Base-by-base conservation (phyloP, 192 early-diverging fungal species). In the Chytriomyces sp. region DNA sequence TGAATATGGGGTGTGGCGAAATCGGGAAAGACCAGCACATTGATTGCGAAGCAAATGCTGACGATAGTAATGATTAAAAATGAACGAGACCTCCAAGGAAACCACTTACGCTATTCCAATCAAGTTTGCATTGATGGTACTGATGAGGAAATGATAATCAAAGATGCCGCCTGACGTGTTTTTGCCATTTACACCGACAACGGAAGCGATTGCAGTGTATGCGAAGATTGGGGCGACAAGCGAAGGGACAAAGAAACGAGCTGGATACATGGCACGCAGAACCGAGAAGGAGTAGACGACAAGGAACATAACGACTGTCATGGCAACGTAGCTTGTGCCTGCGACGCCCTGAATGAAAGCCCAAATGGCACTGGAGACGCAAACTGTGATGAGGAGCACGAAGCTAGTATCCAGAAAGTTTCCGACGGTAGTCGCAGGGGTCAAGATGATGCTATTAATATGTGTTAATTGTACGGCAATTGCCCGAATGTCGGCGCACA, bases 381-480 rank as follows among this genome's bases (percentile, higher is more conserved):
- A 26, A 30, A 75, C 14, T 5, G 26, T 32, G 32, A 61, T n/a
- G 17, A 52, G 7, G 10, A 69, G 25, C 2, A 69, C 14, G 28
- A 68, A 5, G 52, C 58, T 17, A 2, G 64, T 17, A 39, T 75
- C 58, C 25, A 75, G 74, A 38, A 69, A 75, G 36, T 33, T 52
- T 33, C 74, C 74, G 31, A 75, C 65, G 19, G 74, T 75, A 26
- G 52, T 57, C 33, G 65, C 64, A 7, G 64, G 56, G 8, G 6
- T 10, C 10, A 5, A 5, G 25, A 10, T 28, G 10, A 12, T 1
- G n/a, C 5, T 5, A 17, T 33, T 64, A 10, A 39, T n/a, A 7
- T 33, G 28, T 10, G 58, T 5, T 22, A 41, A 33, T 4, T 26
- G 17, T 30, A n/a, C 26, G 30, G 28, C 14, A n/a, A 64, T 12